phyloP scores from a whole-genome alignment of 495 filamentous ascomycete genomes.

The Podospora pseudopauciseta region DNA sequence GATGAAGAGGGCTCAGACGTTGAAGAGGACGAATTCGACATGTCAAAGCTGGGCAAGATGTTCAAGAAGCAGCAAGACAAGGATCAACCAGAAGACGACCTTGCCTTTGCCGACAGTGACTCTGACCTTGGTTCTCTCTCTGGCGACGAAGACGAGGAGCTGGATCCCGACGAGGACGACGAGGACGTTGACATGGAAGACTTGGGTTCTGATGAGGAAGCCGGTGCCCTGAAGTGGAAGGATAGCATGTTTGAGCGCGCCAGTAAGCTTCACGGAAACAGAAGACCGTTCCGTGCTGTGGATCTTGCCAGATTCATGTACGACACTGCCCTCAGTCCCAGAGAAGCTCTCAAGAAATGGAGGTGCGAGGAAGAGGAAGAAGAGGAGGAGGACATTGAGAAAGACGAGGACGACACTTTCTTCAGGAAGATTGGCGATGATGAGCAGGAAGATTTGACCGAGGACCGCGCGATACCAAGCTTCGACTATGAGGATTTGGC shows the following conservation, averaged over 20 bases:
- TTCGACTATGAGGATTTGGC: constrained; percentile 80
- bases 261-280: constrained; percentile 62
- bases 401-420: constrained; percentile 69
- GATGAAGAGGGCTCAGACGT: constrained; percentile 50
- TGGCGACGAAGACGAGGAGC: constrained; percentile 64
- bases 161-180: constrained; percentile 45
- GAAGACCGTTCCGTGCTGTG: constrained; percentile 64
- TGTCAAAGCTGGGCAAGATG: constrained; percentile 53
- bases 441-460: constrained; percentile 57
- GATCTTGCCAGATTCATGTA: constrained; percentile 88
- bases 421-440: constrained; percentile 69
- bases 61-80: constrained; percentile 46
- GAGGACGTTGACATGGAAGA: constrained; percentile 56
- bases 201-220: constrained; percentile 56
- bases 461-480: constrained; percentile 73
- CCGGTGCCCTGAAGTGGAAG: constrained; percentile 74
- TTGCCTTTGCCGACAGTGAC: constrained; percentile 94
- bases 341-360: constrained; percentile 75
- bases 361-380: constrained; percentile 64
- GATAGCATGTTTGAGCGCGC: constrained; percentile 76
- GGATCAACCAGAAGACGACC: constrained; percentile 48
- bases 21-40: constrained; percentile 50
- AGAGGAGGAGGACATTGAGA: constrained; percentile 50
- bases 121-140: constrained; percentile 90
- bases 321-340: constrained; percentile 70